Evolutionary conservation across 371 early-diverging fungal species (phyloP).

Genomic region (Syncephalastrum sp.): DNA sequence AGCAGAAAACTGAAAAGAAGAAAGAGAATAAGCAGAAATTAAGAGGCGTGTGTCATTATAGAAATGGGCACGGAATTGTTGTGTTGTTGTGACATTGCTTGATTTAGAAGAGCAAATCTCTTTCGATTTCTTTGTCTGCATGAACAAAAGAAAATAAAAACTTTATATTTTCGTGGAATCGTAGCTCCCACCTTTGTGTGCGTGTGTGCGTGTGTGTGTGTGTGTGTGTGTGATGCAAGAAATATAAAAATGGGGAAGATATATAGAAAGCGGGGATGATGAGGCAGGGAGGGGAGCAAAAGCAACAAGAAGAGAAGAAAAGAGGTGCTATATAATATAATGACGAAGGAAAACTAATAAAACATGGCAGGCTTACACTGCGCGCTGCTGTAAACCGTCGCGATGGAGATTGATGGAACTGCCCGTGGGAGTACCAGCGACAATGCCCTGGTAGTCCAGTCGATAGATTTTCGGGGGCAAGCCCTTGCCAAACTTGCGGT

Average conservation of each 20-base stretch:
- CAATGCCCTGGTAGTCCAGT: slow-evolving; percentile 46
- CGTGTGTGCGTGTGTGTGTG: neutral
- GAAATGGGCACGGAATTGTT: neutral
- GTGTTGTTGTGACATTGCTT: slow-evolving; percentile 10
- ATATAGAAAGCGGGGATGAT: too few species aligned
- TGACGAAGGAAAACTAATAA: too few species aligned
- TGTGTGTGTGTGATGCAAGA: too few species aligned
- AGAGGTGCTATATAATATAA: too few species aligned
- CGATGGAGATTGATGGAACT: slow-evolving; percentile 38
- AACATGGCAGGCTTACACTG: slow-evolving; percentile 5
- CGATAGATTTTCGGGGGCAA: slow-evolving; percentile 54
- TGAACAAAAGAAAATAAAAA: neutral
- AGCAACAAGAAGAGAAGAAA: too few species aligned
- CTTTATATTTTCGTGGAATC: neutral
- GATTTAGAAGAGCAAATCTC: slow-evolving; percentile 3
- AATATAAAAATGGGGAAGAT: too few species aligned
- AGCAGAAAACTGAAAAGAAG: slow-evolving; percentile 4
- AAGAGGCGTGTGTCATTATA: neutral
- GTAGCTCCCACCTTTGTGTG: neutral
- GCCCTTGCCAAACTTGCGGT: slow-evolving; percentile 52
- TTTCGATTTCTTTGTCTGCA: neutral
- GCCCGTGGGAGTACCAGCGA: slow-evolving; percentile 47
- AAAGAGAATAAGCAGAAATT: neutral
- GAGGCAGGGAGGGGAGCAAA: too few species aligned
- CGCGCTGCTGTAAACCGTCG: slow-evolving; percentile 39